These are phyloP conservation scores for Petrea volubilis DNA, from an alignment of 257 asterid genomes.

Conservation along the genomic window DNA sequence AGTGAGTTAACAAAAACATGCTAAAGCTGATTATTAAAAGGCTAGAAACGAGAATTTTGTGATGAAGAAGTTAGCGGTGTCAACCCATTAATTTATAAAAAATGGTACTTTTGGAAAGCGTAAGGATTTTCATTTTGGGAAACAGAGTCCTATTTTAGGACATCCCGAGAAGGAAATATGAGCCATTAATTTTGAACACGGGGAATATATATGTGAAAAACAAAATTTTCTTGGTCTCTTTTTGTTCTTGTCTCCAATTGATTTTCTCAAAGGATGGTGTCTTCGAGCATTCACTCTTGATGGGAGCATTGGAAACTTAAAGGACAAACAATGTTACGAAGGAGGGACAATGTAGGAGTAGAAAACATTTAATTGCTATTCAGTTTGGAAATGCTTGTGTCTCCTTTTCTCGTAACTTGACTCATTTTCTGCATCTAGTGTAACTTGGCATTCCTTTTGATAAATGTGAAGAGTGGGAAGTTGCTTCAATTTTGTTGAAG, in stretches of 20 bases:
- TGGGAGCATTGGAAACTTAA: background rate
- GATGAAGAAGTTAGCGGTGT: too few relatives aligned
- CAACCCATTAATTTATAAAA: too few relatives aligned
- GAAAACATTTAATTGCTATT: background rate
- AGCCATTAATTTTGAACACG: background rate
- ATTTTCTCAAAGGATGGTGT: background rate
- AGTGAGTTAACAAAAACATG: background rate
- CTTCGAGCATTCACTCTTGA: background rate
- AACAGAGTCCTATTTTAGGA: background rate
- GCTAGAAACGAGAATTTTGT: too few relatives aligned
- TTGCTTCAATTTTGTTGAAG: too few relatives aligned
- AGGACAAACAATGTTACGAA: background rate
- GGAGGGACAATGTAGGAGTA: background rate
- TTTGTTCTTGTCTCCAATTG: background rate
- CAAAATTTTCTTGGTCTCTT: too few relatives aligned
- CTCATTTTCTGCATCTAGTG: background rate
- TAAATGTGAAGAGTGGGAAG: background rate
- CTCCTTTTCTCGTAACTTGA: background rate
- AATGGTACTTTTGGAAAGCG: background rate
- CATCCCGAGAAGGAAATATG: background rate
- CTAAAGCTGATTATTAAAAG: too few relatives aligned
- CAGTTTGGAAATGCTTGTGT: background rate
- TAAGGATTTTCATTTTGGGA: background rate
- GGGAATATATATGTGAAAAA: background rate
- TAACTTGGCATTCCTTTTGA: background rate